Evolutionary conservation across 1,284 basidiomycete species (phyloP), one percentile per base, ranked within the genome.

Genomic region (Limonomyces culmigenus): DNA sequence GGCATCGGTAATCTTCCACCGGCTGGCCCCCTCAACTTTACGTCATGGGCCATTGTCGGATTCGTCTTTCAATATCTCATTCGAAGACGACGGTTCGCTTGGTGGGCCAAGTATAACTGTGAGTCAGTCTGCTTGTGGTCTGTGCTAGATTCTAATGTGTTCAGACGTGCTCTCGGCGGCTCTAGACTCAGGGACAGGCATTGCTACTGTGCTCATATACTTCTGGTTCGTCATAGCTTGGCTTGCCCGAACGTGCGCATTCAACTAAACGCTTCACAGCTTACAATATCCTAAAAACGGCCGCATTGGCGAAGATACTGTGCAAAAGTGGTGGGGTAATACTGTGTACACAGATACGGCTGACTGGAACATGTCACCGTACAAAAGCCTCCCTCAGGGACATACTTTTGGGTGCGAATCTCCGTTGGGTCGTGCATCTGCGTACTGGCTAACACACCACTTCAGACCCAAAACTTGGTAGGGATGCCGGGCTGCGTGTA

Each of bases 111-210:
- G 45, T 67, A 65, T 49, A 68, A 67, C 45, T 68, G 55, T 52
- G 34, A 30, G 53, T 45, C 5, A 16, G 13, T 19, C 10, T 20
- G 5, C 5, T 14, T 14, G 8, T 32, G 3, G 4, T 17, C 12
- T 13, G 29, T 19, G 21, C 19, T 19, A 29, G 20, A 18, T 16
- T 5, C 16, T 41, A 13, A 36, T 27, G 27, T 32, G 14, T 5
- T 40, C 31, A 59, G 65, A 67, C 39, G 63, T 67, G 19, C 52
- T 67, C 4, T 67, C 67, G 3, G 67, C 65, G n/a, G 65, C 65
- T 8, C 49, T 68, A 14, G 66, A 68, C 41, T 55, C 57, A 4
- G 66, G 67, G 14, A 55, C 65, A 2, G 65, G 65, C 1, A 47
- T 64, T 23, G 54, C 55, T 4, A 55, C 58, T 2, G 44, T 67